These are phyloP conservation scores for Leishmania guyanensis DNA, from an alignment of 208 protist species.

Conservation along the genomic window DNA sequence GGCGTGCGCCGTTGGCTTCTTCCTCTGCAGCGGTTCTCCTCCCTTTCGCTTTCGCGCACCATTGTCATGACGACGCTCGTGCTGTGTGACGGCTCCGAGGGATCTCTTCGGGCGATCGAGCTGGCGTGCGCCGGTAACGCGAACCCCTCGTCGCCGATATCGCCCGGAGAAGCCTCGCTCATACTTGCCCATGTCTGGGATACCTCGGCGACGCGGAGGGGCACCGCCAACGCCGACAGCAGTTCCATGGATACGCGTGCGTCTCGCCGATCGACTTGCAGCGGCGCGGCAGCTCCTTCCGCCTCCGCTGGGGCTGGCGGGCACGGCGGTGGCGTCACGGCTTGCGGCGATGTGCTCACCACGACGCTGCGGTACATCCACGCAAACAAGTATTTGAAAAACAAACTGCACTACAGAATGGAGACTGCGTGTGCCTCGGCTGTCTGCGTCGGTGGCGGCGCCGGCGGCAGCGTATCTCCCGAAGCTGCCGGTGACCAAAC, in stretches of 20 bases:
- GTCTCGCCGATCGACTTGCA: slow-evolving; percentile 9
- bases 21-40: not conserved
- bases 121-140: slow-evolving; percentile 45
- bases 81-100: slow-evolving; percentile 79
- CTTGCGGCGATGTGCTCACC: slow-evolving; percentile 42
- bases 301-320: not conserved
- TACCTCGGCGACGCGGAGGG: not conserved
- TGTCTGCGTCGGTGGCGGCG: not conserved
- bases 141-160: slow-evolving; percentile 29
- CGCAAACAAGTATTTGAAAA: slow-evolving; percentile 60
- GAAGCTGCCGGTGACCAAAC: not conserved
- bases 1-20: not conserved
- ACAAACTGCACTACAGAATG: slow-evolving; percentile 75
- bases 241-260: not conserved
- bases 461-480: not conserved
- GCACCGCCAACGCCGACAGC: not conserved
- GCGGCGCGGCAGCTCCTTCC: not conserved
- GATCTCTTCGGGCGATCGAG: slow-evolving; percentile 63
- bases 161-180: slow-evolving; percentile 57
- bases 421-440: slow-evolving; percentile 44
- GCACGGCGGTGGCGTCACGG: slow-evolving; percentile 8
- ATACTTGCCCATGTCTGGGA: slow-evolving; percentile 76
- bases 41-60: not conserved
- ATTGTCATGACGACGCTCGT: slow-evolving; percentile 41
- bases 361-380: slow-evolving; percentile 47